These are phyloP conservation scores for Raddia guianensis DNA, from an alignment of 176 grass and related monocot genomes.

Conservation along the genomic window DNA sequence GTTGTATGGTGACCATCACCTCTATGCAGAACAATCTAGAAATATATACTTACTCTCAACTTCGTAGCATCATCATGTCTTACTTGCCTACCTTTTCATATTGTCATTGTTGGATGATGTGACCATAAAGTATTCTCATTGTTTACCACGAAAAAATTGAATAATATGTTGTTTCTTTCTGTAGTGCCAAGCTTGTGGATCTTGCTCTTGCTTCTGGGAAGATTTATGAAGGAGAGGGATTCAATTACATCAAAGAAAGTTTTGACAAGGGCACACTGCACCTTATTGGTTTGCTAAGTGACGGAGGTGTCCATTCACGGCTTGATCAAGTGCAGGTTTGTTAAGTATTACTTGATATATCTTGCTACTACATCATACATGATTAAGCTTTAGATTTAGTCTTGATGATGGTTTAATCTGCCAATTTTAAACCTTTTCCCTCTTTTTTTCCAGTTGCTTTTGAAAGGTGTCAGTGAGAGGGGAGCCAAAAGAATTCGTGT, in stretches of 20 bases:
- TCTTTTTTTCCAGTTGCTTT: slow-evolving; percentile 71
- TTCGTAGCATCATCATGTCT: background rate
- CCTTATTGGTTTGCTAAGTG: slow-evolving; percentile 94
- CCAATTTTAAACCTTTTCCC: background rate
- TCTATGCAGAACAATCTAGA: background rate
- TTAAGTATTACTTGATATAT: slow-evolving; percentile 24
- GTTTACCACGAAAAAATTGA: background rate
- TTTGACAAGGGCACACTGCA: slow-evolving; percentile 85
- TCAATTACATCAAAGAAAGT: slow-evolving; percentile 88
- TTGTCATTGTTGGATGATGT: slow-evolving; percentile 4
- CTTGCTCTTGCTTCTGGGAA: slow-evolving; percentile 82
- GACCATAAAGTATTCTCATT: background rate
- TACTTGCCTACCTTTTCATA: background rate
- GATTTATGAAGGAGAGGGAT: slow-evolving; percentile 86
- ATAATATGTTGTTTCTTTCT: slow-evolving; percentile 27
- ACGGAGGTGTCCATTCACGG: slow-evolving; percentile 96
- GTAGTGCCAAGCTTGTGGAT: slow-evolving; percentile 92
- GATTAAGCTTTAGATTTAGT: background rate
- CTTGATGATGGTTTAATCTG: background rate
- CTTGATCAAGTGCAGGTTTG: slow-evolving; percentile 94
- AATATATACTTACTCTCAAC: background rate
- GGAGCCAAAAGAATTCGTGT: slow-evolving; percentile 95
- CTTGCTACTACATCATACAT: background rate
- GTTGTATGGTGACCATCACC: background rate
- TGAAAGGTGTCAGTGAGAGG: slow-evolving; percentile 83